Evolutionary conservation across 1,284 basidiomycete species (phyloP).

Genomic region (Tylopilus orsonianus): DNA sequence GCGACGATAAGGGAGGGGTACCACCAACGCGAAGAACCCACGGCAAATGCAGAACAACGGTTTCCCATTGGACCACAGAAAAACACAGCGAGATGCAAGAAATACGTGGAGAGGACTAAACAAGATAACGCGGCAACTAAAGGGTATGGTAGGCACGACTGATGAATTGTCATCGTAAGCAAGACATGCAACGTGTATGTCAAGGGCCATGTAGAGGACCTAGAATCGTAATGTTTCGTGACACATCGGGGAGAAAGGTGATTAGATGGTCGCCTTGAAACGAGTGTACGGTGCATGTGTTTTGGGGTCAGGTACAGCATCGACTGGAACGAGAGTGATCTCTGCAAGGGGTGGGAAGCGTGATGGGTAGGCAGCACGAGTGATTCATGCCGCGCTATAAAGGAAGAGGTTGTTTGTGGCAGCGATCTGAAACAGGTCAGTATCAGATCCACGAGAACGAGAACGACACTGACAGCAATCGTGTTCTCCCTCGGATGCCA

Average conservation of each 20-base stretch:
- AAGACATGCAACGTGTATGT: constrained; percentile 26
- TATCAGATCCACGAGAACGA: not conserved
- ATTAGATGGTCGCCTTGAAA: constrained; percentile 34
- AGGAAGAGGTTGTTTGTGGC: constrained; percentile 93
- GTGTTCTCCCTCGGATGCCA: constrained; percentile 98
- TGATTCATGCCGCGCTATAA: constrained; percentile 75
- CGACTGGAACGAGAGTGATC: constrained; percentile 11
- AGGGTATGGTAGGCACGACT: constrained; percentile 33
- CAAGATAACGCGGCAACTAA: constrained; percentile 34
- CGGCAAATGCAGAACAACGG: constrained; percentile 17
- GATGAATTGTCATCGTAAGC: constrained; percentile 31
- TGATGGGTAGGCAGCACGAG: constrained; percentile 1
- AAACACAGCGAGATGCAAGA: constrained; percentile 29
- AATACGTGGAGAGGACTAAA: constrained; percentile 27
- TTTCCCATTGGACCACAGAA: constrained; percentile 25
- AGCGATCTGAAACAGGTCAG: constrained; percentile 63
- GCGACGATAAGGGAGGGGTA: constrained; percentile 3
- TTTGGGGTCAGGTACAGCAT: constrained; percentile 11
- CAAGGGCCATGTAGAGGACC: constrained; percentile 11
- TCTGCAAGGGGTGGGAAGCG: constrained; percentile 8
- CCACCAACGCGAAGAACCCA: constrained; percentile 22
- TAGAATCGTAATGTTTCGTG: constrained; percentile 28
- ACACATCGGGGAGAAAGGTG: constrained; percentile 12
- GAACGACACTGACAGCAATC: constrained; percentile 73
- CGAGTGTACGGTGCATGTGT: constrained; percentile 20